phyloP scores from a whole-genome alignment of 2,329 filamentous ascomycete species.

The Teratosphaeria destructans region DNA sequence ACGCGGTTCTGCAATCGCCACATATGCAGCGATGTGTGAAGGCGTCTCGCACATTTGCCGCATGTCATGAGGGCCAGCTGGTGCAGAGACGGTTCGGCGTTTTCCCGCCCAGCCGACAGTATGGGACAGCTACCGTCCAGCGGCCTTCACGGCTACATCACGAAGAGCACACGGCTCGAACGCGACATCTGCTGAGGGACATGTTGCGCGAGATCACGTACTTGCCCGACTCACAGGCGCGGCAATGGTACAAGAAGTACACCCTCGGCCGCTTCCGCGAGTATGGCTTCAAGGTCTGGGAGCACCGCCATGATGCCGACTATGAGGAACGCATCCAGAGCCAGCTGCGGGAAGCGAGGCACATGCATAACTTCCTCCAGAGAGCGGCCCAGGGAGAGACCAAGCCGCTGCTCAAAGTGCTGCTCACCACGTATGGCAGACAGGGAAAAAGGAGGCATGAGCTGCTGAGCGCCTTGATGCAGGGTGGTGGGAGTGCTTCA shows the following conservation, averaged over 20 bases:
- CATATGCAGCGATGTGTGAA: not conserved
- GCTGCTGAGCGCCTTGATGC: conserved; percentile 28
- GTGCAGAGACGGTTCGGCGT: not conserved
- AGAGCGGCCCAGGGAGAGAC: conserved; percentile 48
- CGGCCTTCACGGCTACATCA: not conserved
- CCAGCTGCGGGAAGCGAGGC: conserved; percentile 26
- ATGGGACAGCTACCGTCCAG: not conserved
- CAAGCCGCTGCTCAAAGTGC: conserved; percentile 40
- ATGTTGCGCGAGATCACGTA: conserved; percentile 51
- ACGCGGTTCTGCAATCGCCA: not conserved
- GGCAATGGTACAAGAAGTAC: conserved; percentile 39
- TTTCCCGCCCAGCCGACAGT: not conserved
- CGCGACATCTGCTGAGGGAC: conserved; percentile 42
- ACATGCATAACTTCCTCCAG: conserved; percentile 34
- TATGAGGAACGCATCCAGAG: conserved; percentile 5
- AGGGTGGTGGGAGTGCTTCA: not conserved
- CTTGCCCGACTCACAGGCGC: conserved; percentile 47
- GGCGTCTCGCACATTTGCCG: not conserved
- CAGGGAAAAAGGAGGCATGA: conserved; percentile 42
- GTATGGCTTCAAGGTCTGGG: conserved; percentile 9
- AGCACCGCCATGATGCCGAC: conserved; percentile 9
- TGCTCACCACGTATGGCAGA: conserved; percentile 48
- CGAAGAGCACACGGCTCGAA: conserved; percentile 3
- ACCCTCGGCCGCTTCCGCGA: conserved; percentile 38
- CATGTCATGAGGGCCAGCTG: not conserved